Evolutionary conservation across 1,139 yeast species (phyloP).

Genomic region (Zhuliangozyma blackwelliae): DNA sequence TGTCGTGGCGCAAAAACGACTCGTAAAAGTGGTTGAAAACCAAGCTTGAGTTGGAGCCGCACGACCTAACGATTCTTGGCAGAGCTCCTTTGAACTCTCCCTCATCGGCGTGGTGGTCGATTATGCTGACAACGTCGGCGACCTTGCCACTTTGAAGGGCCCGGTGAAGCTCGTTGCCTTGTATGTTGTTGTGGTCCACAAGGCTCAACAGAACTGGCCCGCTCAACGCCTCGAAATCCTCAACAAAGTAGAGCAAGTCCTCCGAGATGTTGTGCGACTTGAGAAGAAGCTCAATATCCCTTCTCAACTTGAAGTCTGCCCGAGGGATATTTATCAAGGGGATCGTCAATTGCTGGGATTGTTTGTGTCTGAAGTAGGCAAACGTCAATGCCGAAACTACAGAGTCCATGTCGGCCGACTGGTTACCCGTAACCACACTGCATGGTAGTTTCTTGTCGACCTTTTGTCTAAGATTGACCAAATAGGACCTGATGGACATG

Average conservation of each 20-base stretch:
- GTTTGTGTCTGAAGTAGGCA: conserved; percentile 47
- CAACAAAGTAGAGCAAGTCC: conserved; percentile 56
- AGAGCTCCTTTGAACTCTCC: conserved; percentile 36
- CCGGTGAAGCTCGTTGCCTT: conserved; percentile 39
- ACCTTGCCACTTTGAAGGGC: conserved; percentile 20
- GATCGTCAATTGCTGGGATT: conserved; percentile 23
- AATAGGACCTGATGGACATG: conserved; percentile 23
- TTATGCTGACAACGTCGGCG: conserved; percentile 49
- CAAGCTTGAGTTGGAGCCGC: conserved; percentile 79
- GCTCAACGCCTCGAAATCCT: conserved; percentile 43
- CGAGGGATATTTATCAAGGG: conserved; percentile 75
- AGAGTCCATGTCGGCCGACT: conserved; percentile 83
- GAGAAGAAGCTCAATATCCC: conserved; percentile 62
- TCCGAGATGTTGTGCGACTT: conserved; percentile 42
- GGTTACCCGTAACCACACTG: conserved; percentile 74
- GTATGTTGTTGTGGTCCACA: conserved; percentile 80
- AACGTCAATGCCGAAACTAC: conserved; percentile 70
- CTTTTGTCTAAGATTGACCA: conserved; percentile 16
- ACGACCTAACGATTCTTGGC: conserved; percentile 58
- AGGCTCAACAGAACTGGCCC: conserved; percentile 42
- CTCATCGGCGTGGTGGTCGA: conserved; percentile 89
- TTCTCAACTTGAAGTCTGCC: conserved; percentile 61
- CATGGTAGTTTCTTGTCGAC: conserved; percentile 19
- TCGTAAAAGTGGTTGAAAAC: conserved; percentile 60
- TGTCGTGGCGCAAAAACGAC: conserved; percentile 15